phyloP scores from a whole-genome alignment of 805 yeast species.

The Maudiozyma saulgeensis region DNA sequence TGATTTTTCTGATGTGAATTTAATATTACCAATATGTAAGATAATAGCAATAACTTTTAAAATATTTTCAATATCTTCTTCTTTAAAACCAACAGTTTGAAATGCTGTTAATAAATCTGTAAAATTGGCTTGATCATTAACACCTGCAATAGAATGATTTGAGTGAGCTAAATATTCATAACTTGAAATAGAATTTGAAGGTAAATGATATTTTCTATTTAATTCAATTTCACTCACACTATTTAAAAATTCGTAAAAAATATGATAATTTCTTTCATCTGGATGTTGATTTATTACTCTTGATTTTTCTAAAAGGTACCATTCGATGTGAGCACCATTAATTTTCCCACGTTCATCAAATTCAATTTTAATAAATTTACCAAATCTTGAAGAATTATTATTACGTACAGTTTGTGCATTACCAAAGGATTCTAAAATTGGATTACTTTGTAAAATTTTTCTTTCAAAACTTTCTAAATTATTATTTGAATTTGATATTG shows the following conservation, averaged over 20 bases:
- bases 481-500: neutral
- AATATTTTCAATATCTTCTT: conserved; percentile 45
- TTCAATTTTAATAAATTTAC: conserved; percentile 86
- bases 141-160: conserved; percentile 53
- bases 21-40: conserved; percentile 78
- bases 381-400: conserved; percentile 92
- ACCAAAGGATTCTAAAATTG: conserved; percentile 92
- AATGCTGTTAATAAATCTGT: conserved; percentile 55
- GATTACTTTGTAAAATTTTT: conserved; percentile 87
- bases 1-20: conserved; percentile 52
- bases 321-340: conserved; percentile 85
- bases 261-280: conserved; percentile 84
- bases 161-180: conserved; percentile 46
- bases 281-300: conserved; percentile 72
- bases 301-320: conserved; percentile 89
- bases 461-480: conserved; percentile 48
- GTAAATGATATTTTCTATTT: conserved; percentile 34
- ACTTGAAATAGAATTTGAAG: conserved; percentile 16
- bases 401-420: conserved; percentile 93
- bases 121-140: conserved; percentile 69
- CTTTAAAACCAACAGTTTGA: conserved; percentile 58
- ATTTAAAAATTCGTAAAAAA: conserved; percentile 75
- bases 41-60: conserved; percentile 64
- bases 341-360: conserved; percentile 56
- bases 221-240: conserved; percentile 47